A percentile compares a stretch with the other conserved stretches of the same genome.
Evolutionary conservation across 768 basidiomycete genomes (phyloP).

Genomic region (Lentinula guzmanii): DNA sequence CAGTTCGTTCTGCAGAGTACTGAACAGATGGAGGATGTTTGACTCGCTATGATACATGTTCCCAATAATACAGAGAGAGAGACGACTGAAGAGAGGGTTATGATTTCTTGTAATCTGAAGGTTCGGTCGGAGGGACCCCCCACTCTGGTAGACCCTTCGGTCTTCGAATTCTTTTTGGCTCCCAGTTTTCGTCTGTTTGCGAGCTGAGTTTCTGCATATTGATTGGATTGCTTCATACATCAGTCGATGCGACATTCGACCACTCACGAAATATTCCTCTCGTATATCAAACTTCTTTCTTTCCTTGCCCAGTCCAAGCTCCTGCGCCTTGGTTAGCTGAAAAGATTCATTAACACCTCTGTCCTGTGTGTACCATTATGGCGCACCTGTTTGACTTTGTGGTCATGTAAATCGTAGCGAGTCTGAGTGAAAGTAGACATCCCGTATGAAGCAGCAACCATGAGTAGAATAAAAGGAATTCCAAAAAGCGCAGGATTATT

Average conservation of each 20-base stretch:
- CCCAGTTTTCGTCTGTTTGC: conserved; percentile 68
- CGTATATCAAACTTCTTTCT: conserved; percentile 86
- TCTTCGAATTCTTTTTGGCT: conserved; percentile 76
- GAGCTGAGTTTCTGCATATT: conserved; percentile 56
- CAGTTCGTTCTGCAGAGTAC: too few species aligned
- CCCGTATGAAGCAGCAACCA: conserved; percentile 84
- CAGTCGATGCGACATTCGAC: background rate
- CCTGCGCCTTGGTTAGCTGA: conserved; percentile 73
- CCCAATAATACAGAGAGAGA: background rate
- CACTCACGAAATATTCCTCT: conserved; percentile 93
- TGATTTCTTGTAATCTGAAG: conserved; percentile 13
- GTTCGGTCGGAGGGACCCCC: conserved; percentile 76
- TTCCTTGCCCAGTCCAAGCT: conserved; percentile 61
- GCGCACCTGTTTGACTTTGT: conserved; percentile 65
- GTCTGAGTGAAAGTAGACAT: conserved; percentile 83
- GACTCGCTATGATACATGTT: background rate
- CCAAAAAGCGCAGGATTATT: conserved; percentile 76
- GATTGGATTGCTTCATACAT: background rate
- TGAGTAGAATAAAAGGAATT: conserved; percentile 76
- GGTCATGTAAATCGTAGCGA: conserved; percentile 82
- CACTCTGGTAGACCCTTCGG: conserved; percentile 90
- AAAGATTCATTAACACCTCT: background rate
- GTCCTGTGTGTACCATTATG: background rate
- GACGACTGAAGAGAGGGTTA: background rate
- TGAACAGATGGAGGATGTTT: background rate